Conservation (phyloP, 495 filamentous ascomycete species). For the Poronia punctata region DNA sequence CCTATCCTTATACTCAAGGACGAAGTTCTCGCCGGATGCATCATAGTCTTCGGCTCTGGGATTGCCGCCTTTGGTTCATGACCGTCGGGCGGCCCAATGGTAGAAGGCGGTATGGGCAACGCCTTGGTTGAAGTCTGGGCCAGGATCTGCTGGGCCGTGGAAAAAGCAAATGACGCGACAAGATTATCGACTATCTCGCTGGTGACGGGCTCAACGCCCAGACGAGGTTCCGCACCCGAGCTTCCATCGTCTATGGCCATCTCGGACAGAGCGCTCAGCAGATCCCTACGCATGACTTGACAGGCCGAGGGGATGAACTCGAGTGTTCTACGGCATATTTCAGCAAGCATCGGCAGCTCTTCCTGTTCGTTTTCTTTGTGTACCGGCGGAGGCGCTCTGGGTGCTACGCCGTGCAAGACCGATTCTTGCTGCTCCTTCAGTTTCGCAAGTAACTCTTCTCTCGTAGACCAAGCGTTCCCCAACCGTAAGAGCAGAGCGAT, state of each 20-base stretch:
- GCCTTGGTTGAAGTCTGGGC: constrained; percentile 65
- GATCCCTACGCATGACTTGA: constrained; percentile 68
- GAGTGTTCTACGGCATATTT: constrained; percentile 70
- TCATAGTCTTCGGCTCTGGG: constrained; percentile 57
- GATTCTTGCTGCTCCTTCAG: constrained; percentile 50
- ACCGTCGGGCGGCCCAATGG: constrained; percentile 34
- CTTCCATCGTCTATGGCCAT: constrained; percentile 19
- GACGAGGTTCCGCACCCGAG: not conserved
- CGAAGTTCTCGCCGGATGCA: constrained; percentile 51
- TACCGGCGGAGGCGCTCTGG: constrained; percentile 36
- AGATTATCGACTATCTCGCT: constrained; percentile 67
- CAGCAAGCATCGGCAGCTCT: constrained; percentile 67
- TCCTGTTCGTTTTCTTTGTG: constrained; percentile 54
- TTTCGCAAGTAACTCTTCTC: constrained; percentile 50
- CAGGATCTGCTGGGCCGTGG: constrained; percentile 68
- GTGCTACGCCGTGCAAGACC: constrained; percentile 45
- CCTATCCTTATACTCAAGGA: constrained; percentile 37
- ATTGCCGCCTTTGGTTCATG: constrained; percentile 47
- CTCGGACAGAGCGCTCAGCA: constrained; percentile 42
- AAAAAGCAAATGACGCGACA: constrained; percentile 78
- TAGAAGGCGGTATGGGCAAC: constrained; percentile 57
- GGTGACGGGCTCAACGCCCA: constrained; percentile 22
- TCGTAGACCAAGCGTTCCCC: constrained; percentile 57
- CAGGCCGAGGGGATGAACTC: constrained; percentile 76
- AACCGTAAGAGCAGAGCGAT: constrained; percentile 75